Percentiles rank a stretch among this genome's conserved stretches.
Conservation (phyloP, 163 green algal species). For the Scenedesmus sp. region DNA sequence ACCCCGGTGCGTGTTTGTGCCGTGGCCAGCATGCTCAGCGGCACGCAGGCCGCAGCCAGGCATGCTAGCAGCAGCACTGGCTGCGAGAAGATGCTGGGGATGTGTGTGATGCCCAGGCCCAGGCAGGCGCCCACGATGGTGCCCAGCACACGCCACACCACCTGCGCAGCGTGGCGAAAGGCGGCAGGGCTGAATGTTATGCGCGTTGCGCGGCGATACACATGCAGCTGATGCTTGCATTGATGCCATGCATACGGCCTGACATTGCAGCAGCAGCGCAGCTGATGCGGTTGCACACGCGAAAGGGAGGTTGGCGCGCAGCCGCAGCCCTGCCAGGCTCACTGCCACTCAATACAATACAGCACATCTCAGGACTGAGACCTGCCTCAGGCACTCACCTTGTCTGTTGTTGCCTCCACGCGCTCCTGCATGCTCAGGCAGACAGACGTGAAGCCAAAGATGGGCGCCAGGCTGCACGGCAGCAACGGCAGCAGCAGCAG, state of each 20-base stretch:
- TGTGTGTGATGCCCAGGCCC: constrained; percentile 1
- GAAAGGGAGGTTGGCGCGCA: no score
- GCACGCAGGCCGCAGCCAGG: neutral
- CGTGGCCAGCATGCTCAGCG: neutral
- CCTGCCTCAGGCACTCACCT: neutral
- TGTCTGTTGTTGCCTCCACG: constrained; percentile 34
- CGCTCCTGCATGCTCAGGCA: constrained; percentile 32
- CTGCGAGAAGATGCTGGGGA: neutral
- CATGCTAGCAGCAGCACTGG: constrained; percentile 34
- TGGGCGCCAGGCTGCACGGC: neutral
- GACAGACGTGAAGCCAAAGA: constrained; percentile 41
- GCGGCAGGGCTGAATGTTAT: neutral
- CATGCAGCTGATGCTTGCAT: neutral
- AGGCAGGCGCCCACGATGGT: constrained; percentile 40
- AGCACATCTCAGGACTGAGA: neutral
- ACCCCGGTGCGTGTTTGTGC: neutral
- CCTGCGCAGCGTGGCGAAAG: neutral
- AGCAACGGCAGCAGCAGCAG: neutral
- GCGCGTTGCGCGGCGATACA: neutral
- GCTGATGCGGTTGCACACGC: neutral
- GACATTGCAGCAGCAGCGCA: no score
- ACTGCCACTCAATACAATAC: no score
- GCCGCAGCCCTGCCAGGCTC: neutral
- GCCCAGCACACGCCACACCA: constrained; percentile 25
- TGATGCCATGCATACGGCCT: no score